These are phyloP conservation scores for Pichia deserticola DNA, from an alignment of 805 yeast species.

Conservation along the genomic window DNA sequence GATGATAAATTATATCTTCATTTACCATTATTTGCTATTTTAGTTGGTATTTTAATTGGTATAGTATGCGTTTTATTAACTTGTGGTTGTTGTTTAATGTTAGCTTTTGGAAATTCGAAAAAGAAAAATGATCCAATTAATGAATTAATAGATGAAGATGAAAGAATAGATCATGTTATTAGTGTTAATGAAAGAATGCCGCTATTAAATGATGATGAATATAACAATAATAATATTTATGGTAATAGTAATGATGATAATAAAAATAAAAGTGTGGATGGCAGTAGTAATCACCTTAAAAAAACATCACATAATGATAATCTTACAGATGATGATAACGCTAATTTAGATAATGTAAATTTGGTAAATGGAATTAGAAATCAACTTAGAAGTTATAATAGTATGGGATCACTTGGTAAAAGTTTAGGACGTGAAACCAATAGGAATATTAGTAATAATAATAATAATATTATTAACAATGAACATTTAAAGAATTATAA, in stretches of 20 bases:
- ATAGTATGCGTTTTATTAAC: conserved; percentile 33
- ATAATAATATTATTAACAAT: background rate
- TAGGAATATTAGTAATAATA: background rate
- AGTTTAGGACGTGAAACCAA: background rate
- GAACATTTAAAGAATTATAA: too few species aligned
- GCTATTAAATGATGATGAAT: conserved; percentile 5
- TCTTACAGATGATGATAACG: background rate
- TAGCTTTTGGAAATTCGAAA: conserved; percentile 23
- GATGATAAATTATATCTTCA: conserved; percentile 46
- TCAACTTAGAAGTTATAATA: background rate
- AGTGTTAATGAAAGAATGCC: conserved; percentile 10
- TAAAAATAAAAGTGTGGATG: background rate
- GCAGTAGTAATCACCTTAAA: background rate
- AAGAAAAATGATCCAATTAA: background rate
- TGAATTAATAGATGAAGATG: background rate
- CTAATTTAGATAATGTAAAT: background rate
- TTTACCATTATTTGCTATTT: conserved; percentile 60
- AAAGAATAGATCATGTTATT: conserved; percentile 1
- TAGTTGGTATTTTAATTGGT: conserved; percentile 60
- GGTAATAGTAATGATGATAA: background rate
- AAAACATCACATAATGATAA: too few species aligned
- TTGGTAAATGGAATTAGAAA: background rate
- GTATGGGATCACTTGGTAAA: background rate
- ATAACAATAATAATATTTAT: background rate
- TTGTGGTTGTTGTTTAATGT: conserved; percentile 31